Evolutionary conservation across 345 rosid species (phyloP).

Genomic region (Tarenaya hassleriana): DNA sequence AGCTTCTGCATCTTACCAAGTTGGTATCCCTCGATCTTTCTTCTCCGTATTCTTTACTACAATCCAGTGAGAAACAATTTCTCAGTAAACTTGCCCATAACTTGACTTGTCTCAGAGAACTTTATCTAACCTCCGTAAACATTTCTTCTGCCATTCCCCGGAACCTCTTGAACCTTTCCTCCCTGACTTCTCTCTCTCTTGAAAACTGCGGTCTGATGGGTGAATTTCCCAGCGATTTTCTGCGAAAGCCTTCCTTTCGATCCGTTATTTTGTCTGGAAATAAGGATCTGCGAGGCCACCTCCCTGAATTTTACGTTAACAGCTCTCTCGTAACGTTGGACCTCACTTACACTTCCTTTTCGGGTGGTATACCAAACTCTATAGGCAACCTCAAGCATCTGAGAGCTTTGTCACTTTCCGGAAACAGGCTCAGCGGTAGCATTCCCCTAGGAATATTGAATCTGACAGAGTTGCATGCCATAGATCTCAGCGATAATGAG

Average conservation of each 20-base stretch:
- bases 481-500: background rate
- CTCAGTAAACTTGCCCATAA: background rate
- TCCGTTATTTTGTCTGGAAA: background rate
- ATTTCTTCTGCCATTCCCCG: too few relatives aligned
- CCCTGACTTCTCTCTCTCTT: background rate
- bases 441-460: background rate
- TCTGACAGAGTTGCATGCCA: background rate
- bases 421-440: slow-evolving; percentile 2
- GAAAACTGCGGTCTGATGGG: background rate
- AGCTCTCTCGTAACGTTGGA: background rate
- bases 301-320: background rate
- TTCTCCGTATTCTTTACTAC: background rate
- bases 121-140: too few relatives aligned
- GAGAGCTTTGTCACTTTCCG: background rate
- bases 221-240: slow-evolving; percentile 10
- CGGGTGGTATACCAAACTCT: background rate
- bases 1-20: slow-evolving; percentile 4
- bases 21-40: slow-evolving; percentile 19
- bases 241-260: background rate
- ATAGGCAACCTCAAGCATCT: slow-evolving; percentile 1
- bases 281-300: background rate
- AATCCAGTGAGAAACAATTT: too few relatives aligned
- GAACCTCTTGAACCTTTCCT: background rate
- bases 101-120: too few relatives aligned
- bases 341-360: accelerated